Percentiles rank a stretch among this genome's conserved stretches.
phyloP scores from a whole-genome alignment of 2,329 filamentous ascomycete genomes.

The Fusarium camptoceras region DNA sequence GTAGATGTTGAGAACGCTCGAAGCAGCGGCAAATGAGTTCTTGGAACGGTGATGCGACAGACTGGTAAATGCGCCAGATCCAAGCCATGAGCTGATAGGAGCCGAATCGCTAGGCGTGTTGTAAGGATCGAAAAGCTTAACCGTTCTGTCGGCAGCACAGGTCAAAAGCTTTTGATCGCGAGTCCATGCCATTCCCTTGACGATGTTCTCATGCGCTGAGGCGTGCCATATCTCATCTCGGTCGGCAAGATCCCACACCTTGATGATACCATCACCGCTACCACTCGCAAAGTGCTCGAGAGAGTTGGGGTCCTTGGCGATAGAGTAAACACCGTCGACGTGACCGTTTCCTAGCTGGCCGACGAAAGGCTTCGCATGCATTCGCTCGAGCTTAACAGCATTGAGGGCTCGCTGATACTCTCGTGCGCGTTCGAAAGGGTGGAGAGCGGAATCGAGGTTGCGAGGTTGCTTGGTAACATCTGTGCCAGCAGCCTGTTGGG shows the following conservation, averaged over 20 bases:
- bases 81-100: slow-evolving; percentile 88
- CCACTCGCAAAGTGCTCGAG: slow-evolving; percentile 83
- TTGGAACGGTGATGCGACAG: slow-evolving; percentile 84
- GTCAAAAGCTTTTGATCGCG: slow-evolving; percentile 85
- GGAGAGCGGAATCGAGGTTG: slow-evolving; percentile 84
- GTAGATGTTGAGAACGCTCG: slow-evolving; percentile 85
- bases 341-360: slow-evolving; percentile 90
- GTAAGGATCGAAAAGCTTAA: slow-evolving; percentile 94
- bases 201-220: slow-evolving; percentile 90
- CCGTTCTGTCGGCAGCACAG: slow-evolving; percentile 84
- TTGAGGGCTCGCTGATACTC: slow-evolving; percentile 73
- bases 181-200: slow-evolving; percentile 93
- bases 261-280: slow-evolving; percentile 91
- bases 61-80: slow-evolving; percentile 83
- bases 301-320: slow-evolving; percentile 82
- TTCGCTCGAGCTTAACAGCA: slow-evolving; percentile 92
- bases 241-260: slow-evolving; percentile 85
- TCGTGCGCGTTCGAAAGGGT: slow-evolving; percentile 90
- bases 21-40: slow-evolving; percentile 83
- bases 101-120: slow-evolving; percentile 73
- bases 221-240: slow-evolving; percentile 80
- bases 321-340: slow-evolving; percentile 85
- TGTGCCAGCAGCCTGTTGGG: slow-evolving; percentile 74
- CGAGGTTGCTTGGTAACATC: slow-evolving; percentile 73
- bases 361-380: slow-evolving; percentile 83